Base-by-base conservation (phyloP, 2,329 filamentous ascomycete species). In the Claviceps sp. region DNA sequence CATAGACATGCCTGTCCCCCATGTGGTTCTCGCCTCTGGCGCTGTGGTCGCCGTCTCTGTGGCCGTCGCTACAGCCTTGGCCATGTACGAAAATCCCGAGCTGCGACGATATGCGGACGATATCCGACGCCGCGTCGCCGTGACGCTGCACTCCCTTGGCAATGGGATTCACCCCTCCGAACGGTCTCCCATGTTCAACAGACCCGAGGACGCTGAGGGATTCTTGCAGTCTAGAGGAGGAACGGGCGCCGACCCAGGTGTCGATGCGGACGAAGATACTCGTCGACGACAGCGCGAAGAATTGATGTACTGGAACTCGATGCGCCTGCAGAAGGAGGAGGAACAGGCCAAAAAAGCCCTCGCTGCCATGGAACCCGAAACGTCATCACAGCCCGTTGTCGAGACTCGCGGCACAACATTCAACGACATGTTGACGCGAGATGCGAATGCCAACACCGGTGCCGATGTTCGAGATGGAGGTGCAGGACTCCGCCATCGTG, bases 131-230 rank as follows among this genome's bases (percentile, higher is more conserved):
- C 74, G 77, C 55, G 78, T 84, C 60, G 78, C 79, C 57, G 62
- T 82, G 42, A 78, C 79, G 48, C 65, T 84, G 14, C 76, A 82
- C 60, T 72, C 74, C 10, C 70, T 83, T 30, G 77, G 79, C 54
- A 78, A 84, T 52, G 73, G 71, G 57, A 74, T 82, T 63, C 68
- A 72, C 47, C 73, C 76, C 3, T 66, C 71, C 53, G 60, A 65
- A 44, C 66, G 69, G 34, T 68, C 78, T 57, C 81, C 81, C 52
- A 66, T 77, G 30, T 83, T 82, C 65, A 84, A 84, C 62, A 70
- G 81, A 13, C 81, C 81, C 50, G 81, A 84, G 62, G 81, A 84
- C 64, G 80, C 80, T 53, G 75, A 83, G 51, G 81, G 80, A 8
- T 84, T 84, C 60, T 61, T 82, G 52, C 67, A 74, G 58, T 79